Percentiles rank a stretch among this genome's conserved stretches.
Evolutionary conservation across 441 rosid species (phyloP).

Genomic region (Viola pubescens): DNA sequence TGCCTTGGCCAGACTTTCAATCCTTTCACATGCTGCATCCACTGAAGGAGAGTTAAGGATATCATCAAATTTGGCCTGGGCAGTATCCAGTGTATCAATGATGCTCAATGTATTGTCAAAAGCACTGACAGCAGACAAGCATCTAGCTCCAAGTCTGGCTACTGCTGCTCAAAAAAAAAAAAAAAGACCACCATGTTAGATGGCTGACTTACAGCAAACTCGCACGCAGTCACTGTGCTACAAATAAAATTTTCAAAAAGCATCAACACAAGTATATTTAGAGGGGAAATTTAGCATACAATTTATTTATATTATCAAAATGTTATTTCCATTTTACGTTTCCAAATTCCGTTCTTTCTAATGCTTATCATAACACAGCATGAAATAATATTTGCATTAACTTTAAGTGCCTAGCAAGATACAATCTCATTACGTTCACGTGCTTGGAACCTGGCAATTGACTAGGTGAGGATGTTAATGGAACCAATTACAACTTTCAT

Average conservation of each 20-base stretch:
- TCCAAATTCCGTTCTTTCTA: not conserved
- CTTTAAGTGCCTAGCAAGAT: not conserved
- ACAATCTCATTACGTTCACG: not conserved
- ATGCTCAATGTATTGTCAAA: constrained; percentile 66
- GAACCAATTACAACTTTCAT: not conserved
- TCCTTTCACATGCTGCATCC: constrained; percentile 82
- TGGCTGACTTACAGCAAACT: not conserved
- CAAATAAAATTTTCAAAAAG: not conserved
- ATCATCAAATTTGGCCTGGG: constrained; percentile 84
- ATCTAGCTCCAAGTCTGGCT: constrained; percentile 71
- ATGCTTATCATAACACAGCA: not conserved
- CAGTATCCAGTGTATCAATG: constrained; percentile 61
- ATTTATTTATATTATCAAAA: not conserved
- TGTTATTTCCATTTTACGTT: too few relatives aligned
- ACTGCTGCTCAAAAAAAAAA: constrained; percentile 40
- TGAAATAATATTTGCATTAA: not conserved
- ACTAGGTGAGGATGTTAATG: not conserved
- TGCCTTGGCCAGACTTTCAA: constrained; percentile 70
- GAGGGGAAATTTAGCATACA: too few relatives aligned
- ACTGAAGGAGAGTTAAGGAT: constrained; percentile 71
- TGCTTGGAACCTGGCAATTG: not conserved
- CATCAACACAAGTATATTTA: too few relatives aligned
- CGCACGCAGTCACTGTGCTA: not conserved
- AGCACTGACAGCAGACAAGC: constrained; percentile 80
- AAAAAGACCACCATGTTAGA: constrained; percentile 1